Conservation (phyloP, 1,284 basidiomycete species). For the Fistulina hepatica region DNA sequence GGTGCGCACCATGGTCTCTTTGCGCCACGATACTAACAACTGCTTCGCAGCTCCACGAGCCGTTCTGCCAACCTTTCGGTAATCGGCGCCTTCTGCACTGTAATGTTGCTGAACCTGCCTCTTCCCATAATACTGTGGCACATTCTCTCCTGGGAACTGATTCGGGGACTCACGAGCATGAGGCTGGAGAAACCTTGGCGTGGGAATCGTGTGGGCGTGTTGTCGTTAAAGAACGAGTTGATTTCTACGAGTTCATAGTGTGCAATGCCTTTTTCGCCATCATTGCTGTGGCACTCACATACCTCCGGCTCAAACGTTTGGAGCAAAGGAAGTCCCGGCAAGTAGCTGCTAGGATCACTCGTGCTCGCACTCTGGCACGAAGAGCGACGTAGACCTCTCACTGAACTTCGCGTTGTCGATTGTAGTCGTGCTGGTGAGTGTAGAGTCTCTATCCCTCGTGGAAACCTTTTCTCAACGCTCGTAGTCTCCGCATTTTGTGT, state of each 20-base stretch:
- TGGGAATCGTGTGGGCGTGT: constrained; percentile 89
- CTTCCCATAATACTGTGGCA: constrained; percentile 11
- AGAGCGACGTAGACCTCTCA: too few species aligned
- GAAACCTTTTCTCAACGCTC: too few species aligned
- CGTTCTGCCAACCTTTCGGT: constrained; percentile 86
- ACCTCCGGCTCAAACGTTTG: constrained; percentile 57
- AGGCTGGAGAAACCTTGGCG: constrained; percentile 59
- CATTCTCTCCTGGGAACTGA: constrained; percentile 13
- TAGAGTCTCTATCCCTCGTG: too few species aligned
- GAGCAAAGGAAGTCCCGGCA: constrained; percentile 66
- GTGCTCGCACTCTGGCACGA: too few species aligned
- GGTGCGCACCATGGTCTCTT: constrained; percentile 32
- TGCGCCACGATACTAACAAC: constrained; percentile 4
- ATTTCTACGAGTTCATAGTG: constrained; percentile 82
- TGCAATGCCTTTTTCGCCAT: constrained; percentile 67
- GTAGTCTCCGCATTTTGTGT: too few species aligned
- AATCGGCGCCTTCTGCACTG: constrained; percentile 83
- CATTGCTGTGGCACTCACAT: constrained; percentile 52
- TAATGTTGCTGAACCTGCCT: constrained; percentile 28
- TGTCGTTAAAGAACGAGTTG: constrained; percentile 60
- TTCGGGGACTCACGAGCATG: constrained; percentile 11
- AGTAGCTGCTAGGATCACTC: constrained; percentile 74
- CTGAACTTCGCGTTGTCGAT: too few species aligned
- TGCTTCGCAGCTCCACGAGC: constrained; percentile 57
- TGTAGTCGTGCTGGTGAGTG: too few species aligned